Conservation (phyloP, 1,139 yeast genomes). For the Candida neerlandica region DNA sequence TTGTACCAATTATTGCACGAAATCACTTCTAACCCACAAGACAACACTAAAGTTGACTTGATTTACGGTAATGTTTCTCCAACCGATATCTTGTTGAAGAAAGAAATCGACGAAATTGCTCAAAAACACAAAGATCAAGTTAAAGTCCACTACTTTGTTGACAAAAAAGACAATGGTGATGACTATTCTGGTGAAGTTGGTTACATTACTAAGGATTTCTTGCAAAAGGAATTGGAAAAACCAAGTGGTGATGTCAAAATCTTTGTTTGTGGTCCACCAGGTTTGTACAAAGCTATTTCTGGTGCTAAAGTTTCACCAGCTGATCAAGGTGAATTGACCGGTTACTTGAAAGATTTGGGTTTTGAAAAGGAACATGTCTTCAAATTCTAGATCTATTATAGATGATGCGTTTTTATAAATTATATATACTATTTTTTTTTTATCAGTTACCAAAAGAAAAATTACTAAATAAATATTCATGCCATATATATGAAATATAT, state of each 20-base stretch:
- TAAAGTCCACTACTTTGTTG: slow-evolving; percentile 67
- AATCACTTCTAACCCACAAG: slow-evolving; percentile 73
- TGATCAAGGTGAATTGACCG: slow-evolving; percentile 94
- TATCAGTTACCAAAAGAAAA: not conserved
- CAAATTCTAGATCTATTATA: slow-evolving; percentile 60
- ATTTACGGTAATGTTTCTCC: slow-evolving; percentile 79
- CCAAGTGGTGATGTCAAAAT: slow-evolving; percentile 68
- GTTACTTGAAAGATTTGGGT: slow-evolving; percentile 86
- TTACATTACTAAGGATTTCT: slow-evolving; percentile 75
- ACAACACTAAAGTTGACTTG: slow-evolving; percentile 70
- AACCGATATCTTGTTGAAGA: slow-evolving; percentile 76
- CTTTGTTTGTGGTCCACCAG: slow-evolving; percentile 92
- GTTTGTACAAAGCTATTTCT: slow-evolving; percentile 48
- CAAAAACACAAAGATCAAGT: slow-evolving; percentile 65
- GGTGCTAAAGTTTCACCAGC: slow-evolving; percentile 84
- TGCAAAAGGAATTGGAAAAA: slow-evolving; percentile 66
- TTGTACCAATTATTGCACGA: slow-evolving; percentile 88
- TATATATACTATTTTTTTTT: not conserved
- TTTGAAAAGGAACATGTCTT: slow-evolving; percentile 85
- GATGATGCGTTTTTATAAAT: not conserved
- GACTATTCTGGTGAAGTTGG: slow-evolving; percentile 85
- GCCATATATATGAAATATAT: too few relatives aligned
- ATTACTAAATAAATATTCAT: not conserved
- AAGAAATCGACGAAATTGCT: slow-evolving; percentile 75
- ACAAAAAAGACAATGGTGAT: slow-evolving; percentile 60